Percentiles rank a stretch among this genome's conserved stretches.
These are phyloP conservation scores for Coemansia sp. DNA, from an alignment of 192 early-diverging fungal species.

Conservation along the genomic window DNA sequence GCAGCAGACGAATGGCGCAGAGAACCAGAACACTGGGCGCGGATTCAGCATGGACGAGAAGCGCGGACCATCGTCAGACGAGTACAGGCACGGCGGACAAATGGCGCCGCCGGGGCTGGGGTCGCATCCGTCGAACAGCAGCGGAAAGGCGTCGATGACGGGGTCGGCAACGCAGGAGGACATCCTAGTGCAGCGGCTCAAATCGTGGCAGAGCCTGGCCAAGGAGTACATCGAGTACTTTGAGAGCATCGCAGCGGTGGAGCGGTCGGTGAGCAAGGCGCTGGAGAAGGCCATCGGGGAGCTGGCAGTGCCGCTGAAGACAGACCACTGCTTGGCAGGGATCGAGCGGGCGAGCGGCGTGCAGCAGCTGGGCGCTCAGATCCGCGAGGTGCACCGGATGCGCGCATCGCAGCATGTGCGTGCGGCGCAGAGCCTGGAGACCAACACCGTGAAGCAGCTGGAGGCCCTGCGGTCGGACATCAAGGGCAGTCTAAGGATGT, in stretches of 20 bases:
- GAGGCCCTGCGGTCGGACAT: conserved; percentile 29
- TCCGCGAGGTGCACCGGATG: conserved; percentile 36
- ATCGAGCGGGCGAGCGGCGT: conserved; percentile 31
- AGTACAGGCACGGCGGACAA: background rate
- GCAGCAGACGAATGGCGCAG: background rate
- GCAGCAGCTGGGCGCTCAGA: conserved; percentile 28
- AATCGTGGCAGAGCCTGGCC: conserved; percentile 34
- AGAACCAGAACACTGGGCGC: background rate
- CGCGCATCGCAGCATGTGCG: conserved; percentile 27
- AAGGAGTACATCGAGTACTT: conserved; percentile 35
- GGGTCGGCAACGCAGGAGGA: conserved; percentile 40
- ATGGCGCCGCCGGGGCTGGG: conserved; percentile 14
- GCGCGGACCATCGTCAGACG: conserved; percentile 1
- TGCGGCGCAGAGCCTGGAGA: conserved; percentile 25
- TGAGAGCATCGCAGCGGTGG: conserved; percentile 20
- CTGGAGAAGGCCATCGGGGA: conserved; percentile 37
- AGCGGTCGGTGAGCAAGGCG: conserved; percentile 28
- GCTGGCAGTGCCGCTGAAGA: conserved; percentile 30
- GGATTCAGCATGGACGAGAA: conserved; percentile 6
- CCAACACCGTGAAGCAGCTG: conserved; percentile 28
- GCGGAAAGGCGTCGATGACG: conserved; percentile 23
- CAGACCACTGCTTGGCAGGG: conserved; percentile 33
- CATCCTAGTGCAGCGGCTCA: conserved; percentile 32
- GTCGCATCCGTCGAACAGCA: conserved; percentile 34
- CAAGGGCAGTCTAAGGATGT: conserved; percentile 42